Evolutionary conservation across 495 filamentous ascomycete genomes (phyloP), one percentile per base, ranked within the genome.

Genomic region (Daldinia vernicosa): DNA sequence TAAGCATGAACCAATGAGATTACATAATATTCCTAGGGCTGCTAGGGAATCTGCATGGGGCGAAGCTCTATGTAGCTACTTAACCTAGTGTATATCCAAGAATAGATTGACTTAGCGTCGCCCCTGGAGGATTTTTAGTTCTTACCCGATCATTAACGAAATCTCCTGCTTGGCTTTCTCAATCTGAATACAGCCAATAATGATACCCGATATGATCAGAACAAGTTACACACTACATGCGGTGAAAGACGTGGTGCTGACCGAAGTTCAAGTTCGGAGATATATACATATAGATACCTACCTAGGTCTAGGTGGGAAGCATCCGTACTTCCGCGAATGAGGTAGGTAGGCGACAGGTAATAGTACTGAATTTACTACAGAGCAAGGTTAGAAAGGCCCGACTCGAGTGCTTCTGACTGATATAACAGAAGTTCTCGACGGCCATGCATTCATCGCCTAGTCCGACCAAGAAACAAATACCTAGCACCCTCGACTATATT

Each of bases 321-420:
- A 47, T 47, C 43, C 43, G 43, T 5, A 11, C 9, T 47, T 47
- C 43, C 43, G 43, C 9, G 8, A 24, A 47, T 53, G 15, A 14
- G 7, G 24, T 28, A 14, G 7, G 24, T 28, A 53, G 14, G 12
- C 27, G 30, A 17, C 50, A 53, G 24, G 50, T 14, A 30, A 14
- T 14, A 53, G 26, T 12, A n/a, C 2, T 28, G 24, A 53, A 53
- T 27, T 27, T 30, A 15, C 50, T 28, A 30, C 24, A 28, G 50
- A 37, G 43, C 53, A 59, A 59, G 40, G 53, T 63, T 50, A 47
- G 58, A 67, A 59, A 67, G 69, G 69, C 59, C 69, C 69, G 63
- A 71, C 33, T 63, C 58, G 11, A 54, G 15, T 40, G 6, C 45
- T 43, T 60, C 15, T 43, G 17, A 11, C 43, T 59, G 26, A 22